phyloP scores from a whole-genome alignment of 2,329 filamentous ascomycete genomes.

The Decorospora gaudefroyi region DNA sequence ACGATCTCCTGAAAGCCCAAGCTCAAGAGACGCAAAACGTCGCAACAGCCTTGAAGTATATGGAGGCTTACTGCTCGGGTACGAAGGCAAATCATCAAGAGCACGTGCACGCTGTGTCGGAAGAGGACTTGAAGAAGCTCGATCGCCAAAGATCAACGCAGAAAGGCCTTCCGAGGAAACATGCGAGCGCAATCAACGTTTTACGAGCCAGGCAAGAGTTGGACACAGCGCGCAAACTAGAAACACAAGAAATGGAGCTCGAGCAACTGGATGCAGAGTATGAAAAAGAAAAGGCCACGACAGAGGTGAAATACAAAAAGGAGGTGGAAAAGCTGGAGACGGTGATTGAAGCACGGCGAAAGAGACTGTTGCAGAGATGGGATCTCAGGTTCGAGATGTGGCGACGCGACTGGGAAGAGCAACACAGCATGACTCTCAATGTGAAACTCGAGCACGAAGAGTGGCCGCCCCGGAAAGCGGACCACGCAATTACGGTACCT shows the following conservation, averaged over 20 bases:
- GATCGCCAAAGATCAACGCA: slow-evolving; percentile 48
- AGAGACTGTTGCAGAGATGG: slow-evolving; percentile 45
- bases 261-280: slow-evolving; percentile 42
- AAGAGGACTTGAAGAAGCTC: slow-evolving; percentile 52
- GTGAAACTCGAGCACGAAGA: slow-evolving; percentile 34
- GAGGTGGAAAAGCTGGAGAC: slow-evolving; percentile 45
- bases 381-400: slow-evolving; percentile 49
- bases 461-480: slow-evolving; percentile 34
- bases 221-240: slow-evolving; percentile 42
- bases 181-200: slow-evolving; percentile 54
- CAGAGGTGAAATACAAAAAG: slow-evolving; percentile 41
- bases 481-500: slow-evolving; percentile 22
- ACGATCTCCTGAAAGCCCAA: slow-evolving; percentile 50
- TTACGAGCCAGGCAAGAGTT: slow-evolving; percentile 52
- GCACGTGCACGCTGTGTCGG: slow-evolving; percentile 47
- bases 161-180: slow-evolving; percentile 49
- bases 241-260: slow-evolving; percentile 50
- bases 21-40: slow-evolving; percentile 50
- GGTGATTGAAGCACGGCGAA: slow-evolving; percentile 40
- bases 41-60: slow-evolving; percentile 53
- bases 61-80: slow-evolving; percentile 55
- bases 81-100: slow-evolving; percentile 30
- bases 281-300: slow-evolving; percentile 40
- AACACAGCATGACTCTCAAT: slow-evolving; percentile 28
- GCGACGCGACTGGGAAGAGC: slow-evolving; percentile 43